phyloP scores from a whole-genome alignment of 805 yeast genomes.

The Lachancea sp. region DNA sequence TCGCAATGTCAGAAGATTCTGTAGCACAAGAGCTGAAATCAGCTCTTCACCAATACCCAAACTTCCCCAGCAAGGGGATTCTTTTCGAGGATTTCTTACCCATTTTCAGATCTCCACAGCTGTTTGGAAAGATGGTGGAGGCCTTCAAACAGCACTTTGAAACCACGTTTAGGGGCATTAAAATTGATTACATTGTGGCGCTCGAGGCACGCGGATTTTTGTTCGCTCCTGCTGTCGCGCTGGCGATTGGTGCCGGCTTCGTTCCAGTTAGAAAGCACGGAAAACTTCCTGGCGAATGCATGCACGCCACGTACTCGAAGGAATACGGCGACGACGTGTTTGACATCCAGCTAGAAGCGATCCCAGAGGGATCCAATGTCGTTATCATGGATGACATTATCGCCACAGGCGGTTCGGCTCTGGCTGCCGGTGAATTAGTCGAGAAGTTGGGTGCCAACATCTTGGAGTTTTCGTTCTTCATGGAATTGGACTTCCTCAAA shows the following conservation, averaged over 20 bases:
- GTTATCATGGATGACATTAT: conserved; percentile 91
- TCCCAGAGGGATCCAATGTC: conserved; percentile 74
- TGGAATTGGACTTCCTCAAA: conserved; percentile 91
- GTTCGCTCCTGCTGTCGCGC: conserved; percentile 92
- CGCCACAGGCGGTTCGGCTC: conserved; percentile 97
- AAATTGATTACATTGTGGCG: conserved; percentile 87
- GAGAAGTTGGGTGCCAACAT: conserved; percentile 60
- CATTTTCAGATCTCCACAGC: conserved; percentile 72
- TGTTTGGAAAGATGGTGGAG: conserved; percentile 72
- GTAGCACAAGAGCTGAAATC: conserved; percentile 44
- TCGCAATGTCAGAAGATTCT: conserved; percentile 25
- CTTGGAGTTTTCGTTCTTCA: conserved; percentile 75
- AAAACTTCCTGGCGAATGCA: conserved; percentile 83
- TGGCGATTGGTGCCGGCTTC: conserved; percentile 82
- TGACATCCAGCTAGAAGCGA: conserved; percentile 79
- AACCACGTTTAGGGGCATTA: conserved; percentile 43
- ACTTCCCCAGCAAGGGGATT: conserved; percentile 90
- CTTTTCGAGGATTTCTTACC: conserved; percentile 96
- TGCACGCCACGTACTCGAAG: conserved; percentile 67
- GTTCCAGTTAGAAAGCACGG: conserved; percentile 95
- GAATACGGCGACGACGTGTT: conserved; percentile 91
- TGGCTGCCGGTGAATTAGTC: conserved; percentile 86
- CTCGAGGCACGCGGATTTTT: conserved; percentile 95
- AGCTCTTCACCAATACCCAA: conserved; percentile 72
- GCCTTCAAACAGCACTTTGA: conserved; percentile 76